These are phyloP conservation scores for Suillus americanus DNA, from an alignment of 768 basidiomycete genomes.

Conservation along the genomic window DNA sequence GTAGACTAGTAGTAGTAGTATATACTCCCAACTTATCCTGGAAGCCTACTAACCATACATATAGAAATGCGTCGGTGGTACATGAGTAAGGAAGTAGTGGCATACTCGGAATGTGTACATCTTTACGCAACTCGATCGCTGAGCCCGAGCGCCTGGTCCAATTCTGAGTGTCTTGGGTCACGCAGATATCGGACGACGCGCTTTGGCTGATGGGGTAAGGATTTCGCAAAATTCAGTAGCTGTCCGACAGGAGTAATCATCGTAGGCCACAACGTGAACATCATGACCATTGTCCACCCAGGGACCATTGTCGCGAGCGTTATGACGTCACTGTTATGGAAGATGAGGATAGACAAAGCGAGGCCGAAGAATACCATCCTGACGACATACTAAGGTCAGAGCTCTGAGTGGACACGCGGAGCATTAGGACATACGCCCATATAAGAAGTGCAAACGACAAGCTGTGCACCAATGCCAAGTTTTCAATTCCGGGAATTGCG, in stretches of 20 bases:
- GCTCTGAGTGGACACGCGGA: neutral
- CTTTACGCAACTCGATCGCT: neutral
- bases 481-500: constrained; percentile 23
- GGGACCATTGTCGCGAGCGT: constrained; percentile 16
- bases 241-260: neutral
- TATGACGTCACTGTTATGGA: constrained; percentile 14
- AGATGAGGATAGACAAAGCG: constrained; percentile 26
- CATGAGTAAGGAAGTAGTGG: neutral
- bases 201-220: neutral
- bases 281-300: constrained; percentile 17
- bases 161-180: neutral
- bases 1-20: too few species aligned
- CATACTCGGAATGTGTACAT: neutral
- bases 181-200: neutral
- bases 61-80: neutral
- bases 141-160: too few species aligned
- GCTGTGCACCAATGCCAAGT: constrained; percentile 32
- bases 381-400: neutral
- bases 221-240: neutral
- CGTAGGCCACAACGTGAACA: constrained; percentile 23
- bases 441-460: constrained; percentile 34
- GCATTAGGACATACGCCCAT: constrained; percentile 25
- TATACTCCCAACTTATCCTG: neutral
- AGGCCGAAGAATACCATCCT: constrained; percentile 31
- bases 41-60: neutral